Evolutionary conservation across 768 basidiomycete species (phyloP), one percentile per base, ranked within the genome.

Genomic region (Phaeolepiota aurea): DNA sequence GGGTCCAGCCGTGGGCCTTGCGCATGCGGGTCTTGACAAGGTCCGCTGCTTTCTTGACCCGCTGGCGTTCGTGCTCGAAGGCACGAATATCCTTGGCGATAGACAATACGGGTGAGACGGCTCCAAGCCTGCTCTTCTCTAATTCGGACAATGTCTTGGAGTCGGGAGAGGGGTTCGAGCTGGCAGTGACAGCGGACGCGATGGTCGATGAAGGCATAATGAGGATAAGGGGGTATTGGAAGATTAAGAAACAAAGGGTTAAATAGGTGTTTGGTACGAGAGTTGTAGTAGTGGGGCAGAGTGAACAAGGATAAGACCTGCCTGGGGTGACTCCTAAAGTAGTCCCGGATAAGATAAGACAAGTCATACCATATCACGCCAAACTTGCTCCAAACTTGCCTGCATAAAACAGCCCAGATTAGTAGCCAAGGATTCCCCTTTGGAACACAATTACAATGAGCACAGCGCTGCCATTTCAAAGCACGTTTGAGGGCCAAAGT

Each of bases 61-160:
- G 61, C 55, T 74, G 69, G 37, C 74, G 53, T 39, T 69, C 66
- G 48, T 71, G 72, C 55, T 75, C 74, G 51, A 59, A 69, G 5
- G 69, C 68, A 11, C 72, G 68, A 31, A 59, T 42, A 48, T 72
- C 71, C 55, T 68, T 70, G 45, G 56, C 38, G 46, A 53, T 53
- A 20, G 45, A 47, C 10, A 48, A 36, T 15, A 44, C 25, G 37
- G 55, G 41, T 14, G 53, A 39, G 44, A 38, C 30, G 48, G 45
- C 40, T 38, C 44, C 18, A 7, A 19, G n/a, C 12, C 42, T 38
- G n/a, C 9, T 43, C 15, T 32, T 33, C 32, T 41, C 32, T n/a
- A 41, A 9, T 10, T 35, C 40, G 9, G 15, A 16, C 16, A 15
- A 18, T 38, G 40, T 10, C 18, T 35, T 7, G 9, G 33, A 7